Percentiles rank a stretch among this genome's conserved stretches.
phyloP scores from a whole-genome alignment of 345 rosid genomes.

The Triadica sebifera region DNA sequence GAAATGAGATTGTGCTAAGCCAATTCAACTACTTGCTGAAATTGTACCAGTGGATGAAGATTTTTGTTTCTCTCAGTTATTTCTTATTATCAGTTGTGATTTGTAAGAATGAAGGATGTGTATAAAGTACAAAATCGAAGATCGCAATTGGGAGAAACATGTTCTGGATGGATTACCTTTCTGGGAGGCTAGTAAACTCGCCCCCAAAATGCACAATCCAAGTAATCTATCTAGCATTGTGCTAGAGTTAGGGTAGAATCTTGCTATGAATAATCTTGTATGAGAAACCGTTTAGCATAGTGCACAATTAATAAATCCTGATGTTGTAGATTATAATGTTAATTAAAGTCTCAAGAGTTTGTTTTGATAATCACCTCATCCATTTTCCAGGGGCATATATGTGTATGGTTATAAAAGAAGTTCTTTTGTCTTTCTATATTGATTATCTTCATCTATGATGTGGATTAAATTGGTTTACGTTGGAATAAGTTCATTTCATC shows the following conservation, averaged over 20 bases:
- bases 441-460: neutral
- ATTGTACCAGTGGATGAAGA: neutral
- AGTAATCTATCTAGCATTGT: neutral
- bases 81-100: neutral
- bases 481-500: neutral
- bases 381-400: neutral
- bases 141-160: neutral
- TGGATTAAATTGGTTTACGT: neutral
- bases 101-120: neutral
- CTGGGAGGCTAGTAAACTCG: neutral
- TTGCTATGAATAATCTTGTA: neutral
- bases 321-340: no score
- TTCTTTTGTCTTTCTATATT: slow-evolving; percentile 3
- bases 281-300: neutral
- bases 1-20: neutral
- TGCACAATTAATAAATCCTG: neutral
- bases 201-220: neutral
- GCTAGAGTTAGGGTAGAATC: neutral
- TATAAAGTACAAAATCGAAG: neutral
- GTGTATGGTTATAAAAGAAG: neutral
- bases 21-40: neutral
- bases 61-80: neutral
- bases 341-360: neutral
- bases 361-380: neutral
- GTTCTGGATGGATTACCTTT: neutral